phyloP scores from a whole-genome alignment of 306 rosid species.

The Boehmeria nivea region DNA sequence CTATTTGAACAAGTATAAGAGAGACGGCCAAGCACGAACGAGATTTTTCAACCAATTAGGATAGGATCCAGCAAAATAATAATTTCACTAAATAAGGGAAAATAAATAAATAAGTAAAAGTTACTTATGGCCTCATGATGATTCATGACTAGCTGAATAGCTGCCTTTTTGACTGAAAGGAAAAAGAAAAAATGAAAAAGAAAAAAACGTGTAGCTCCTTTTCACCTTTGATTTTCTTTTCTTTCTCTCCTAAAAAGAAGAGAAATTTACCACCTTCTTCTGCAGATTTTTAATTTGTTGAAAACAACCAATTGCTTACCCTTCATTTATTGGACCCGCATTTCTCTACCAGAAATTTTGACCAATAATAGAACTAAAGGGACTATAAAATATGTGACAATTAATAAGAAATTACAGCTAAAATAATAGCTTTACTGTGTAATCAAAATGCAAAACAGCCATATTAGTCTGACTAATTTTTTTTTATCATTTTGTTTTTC shows the following conservation, averaged over 20 bases:
- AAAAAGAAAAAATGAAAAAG: not conserved
- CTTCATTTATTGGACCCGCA: not conserved
- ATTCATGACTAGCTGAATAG: not conserved
- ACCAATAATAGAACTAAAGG: too few species aligned
- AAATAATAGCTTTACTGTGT: too few species aligned
- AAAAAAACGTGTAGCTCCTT: not conserved
- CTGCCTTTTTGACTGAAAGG: slow-evolving; percentile 7
- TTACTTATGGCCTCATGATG: not conserved
- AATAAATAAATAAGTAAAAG: not conserved
- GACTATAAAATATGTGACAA: too few species aligned
- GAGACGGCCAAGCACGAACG: too few species aligned
- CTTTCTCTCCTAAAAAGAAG: not conserved
- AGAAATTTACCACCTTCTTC: not conserved
- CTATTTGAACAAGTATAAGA: too few species aligned
- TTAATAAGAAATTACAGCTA: too few species aligned
- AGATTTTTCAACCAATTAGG: too few species aligned
- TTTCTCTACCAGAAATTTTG: too few species aligned
- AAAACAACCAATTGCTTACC: not conserved
- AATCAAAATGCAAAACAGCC: too few species aligned
- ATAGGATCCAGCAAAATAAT: not conserved
- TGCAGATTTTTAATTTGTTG: not conserved
- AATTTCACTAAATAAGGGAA: too few species aligned
- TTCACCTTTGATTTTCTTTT: slow-evolving; percentile 1
- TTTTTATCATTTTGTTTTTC: too few species aligned
- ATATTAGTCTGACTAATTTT: too few species aligned